phyloP scores from a whole-genome alignment of 768 basidiomycete genomes.

The Boletus rubescentipes region DNA sequence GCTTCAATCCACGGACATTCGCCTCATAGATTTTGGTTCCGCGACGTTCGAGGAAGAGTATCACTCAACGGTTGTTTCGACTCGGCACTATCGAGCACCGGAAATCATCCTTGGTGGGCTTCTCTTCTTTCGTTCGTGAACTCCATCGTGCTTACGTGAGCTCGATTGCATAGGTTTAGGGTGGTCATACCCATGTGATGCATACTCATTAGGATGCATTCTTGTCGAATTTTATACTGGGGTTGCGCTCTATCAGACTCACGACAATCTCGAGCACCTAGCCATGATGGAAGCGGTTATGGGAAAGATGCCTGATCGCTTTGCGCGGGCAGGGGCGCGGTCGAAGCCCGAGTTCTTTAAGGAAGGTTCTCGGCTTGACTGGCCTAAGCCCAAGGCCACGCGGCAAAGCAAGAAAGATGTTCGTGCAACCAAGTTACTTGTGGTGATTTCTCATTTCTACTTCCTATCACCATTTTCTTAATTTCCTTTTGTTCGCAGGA shows the following conservation, averaged over 20 bases:
- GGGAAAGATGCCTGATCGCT: conserved; percentile 93
- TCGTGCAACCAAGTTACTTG: conserved; percentile 72
- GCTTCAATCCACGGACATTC: conserved; percentile 86
- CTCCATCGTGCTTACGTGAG: conserved; percentile 16
- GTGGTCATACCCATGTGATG: conserved; percentile 98
- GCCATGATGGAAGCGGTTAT: conserved; percentile 99
- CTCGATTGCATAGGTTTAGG: conserved; percentile 67
- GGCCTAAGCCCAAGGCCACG: conserved; percentile 86
- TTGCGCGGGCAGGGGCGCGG: conserved; percentile 70
- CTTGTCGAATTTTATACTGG: conserved; percentile 98
- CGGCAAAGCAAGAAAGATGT: conserved; percentile 95
- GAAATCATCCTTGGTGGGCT: conserved; percentile 96
- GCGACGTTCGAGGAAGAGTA: conserved; percentile 98
- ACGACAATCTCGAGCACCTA: conserved; percentile 97
- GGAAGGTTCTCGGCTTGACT: conserved; percentile 80
- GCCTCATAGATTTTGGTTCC: conserved; percentile 96
- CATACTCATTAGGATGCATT: conserved; percentile 97
- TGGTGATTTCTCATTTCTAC: conserved; percentile 47
- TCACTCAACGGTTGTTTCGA: conserved; percentile 97
- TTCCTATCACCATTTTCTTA: conserved; percentile 1
- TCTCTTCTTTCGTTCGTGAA: conserved; percentile 14
- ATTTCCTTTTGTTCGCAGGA: conserved; percentile 47
- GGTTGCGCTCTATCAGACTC: conserved; percentile 97
- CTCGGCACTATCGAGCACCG: conserved; percentile 96
- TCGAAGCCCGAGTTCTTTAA: conserved; percentile 95